These are phyloP conservation scores for Pleurotus pulmonarius DNA, from an alignment of 768 basidiomycete genomes.

Conservation along the genomic window DNA sequence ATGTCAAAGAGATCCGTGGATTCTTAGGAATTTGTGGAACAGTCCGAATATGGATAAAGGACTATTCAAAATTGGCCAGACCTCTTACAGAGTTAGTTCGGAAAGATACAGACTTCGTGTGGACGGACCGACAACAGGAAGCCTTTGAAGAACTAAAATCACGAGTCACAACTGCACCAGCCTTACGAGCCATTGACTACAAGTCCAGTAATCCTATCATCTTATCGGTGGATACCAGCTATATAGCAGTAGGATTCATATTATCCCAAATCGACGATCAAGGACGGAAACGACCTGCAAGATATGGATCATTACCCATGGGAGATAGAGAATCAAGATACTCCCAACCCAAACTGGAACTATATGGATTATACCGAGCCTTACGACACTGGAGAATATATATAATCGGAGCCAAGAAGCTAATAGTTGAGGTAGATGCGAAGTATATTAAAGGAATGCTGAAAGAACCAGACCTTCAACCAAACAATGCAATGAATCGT, in stretches of 20 bases:
- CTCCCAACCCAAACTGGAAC: constrained; percentile 31
- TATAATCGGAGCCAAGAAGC: constrained; percentile 15
- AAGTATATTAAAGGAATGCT: constrained; percentile 30
- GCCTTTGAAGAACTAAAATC: constrained; percentile 18
- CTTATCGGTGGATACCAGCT: constrained; percentile 26
- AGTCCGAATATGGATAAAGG: constrained; percentile 16
- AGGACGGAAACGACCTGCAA: constrained; percentile 14
- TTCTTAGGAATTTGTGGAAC: no score
- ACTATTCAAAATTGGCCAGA: constrained; percentile 10
- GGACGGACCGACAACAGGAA: constrained; percentile 14
- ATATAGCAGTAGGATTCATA: constrained; percentile 24
- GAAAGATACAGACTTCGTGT: constrained; percentile 19
- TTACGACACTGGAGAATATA: constrained; percentile 17
- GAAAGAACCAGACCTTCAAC: constrained; percentile 26
- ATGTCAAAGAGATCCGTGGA: no score
- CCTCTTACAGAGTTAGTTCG: constrained; percentile 16
- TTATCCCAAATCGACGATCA: constrained; percentile 23
- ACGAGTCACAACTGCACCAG: constrained; percentile 11
- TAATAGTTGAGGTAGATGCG: constrained; percentile 28
- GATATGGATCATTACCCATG: constrained; percentile 26
- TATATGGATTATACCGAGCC: constrained; percentile 27
- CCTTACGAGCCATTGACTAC: constrained; percentile 26
- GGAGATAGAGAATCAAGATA: constrained; percentile 22
- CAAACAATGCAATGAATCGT: constrained; percentile 25
- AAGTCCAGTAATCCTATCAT: constrained; percentile 16